Conservation (phyloP, 2,329 filamentous ascomycete genomes). For the Apiospora koreana region DNA sequence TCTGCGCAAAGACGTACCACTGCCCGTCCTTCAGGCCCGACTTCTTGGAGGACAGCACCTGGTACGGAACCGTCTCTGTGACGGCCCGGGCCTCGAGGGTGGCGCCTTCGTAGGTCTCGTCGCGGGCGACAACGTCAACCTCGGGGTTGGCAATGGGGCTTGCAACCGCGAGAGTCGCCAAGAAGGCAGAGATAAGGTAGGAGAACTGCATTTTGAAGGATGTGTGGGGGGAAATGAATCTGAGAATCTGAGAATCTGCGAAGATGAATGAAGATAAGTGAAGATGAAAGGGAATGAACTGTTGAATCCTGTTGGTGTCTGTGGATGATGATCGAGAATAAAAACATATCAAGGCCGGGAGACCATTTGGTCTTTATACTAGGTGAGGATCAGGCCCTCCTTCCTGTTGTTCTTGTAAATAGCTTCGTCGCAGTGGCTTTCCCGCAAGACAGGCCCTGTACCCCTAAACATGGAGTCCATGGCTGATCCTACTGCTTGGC, state of each 20-base stretch:
- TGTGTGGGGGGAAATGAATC: background rate
- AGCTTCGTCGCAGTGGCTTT: background rate
- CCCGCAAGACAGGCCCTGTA: background rate
- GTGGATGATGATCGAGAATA: background rate
- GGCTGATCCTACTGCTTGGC: background rate
- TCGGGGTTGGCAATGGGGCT: constrained; percentile 15
- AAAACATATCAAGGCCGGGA: background rate
- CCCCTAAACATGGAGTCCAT: background rate
- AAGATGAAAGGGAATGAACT: background rate
- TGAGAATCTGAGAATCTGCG: background rate
- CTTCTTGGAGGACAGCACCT: background rate
- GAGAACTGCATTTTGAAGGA: constrained; percentile 17
- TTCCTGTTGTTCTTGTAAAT: background rate
- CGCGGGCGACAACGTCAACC: background rate
- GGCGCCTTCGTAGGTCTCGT: background rate
- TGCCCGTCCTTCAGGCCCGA: background rate
- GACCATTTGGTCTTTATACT: background rate
- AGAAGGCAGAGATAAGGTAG: constrained; percentile 19
- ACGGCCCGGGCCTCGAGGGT: background rate
- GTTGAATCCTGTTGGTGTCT: background rate
- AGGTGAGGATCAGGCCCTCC: no score
- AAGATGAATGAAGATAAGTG: background rate
- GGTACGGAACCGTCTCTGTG: background rate
- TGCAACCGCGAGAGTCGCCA: constrained; percentile 17
- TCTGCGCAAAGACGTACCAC: background rate